Percentiles rank a stretch among this genome's conserved stretches.
phyloP scores from a whole-genome alignment of 768 basidiomycete genomes.

The Agrocybe pediades region DNA sequence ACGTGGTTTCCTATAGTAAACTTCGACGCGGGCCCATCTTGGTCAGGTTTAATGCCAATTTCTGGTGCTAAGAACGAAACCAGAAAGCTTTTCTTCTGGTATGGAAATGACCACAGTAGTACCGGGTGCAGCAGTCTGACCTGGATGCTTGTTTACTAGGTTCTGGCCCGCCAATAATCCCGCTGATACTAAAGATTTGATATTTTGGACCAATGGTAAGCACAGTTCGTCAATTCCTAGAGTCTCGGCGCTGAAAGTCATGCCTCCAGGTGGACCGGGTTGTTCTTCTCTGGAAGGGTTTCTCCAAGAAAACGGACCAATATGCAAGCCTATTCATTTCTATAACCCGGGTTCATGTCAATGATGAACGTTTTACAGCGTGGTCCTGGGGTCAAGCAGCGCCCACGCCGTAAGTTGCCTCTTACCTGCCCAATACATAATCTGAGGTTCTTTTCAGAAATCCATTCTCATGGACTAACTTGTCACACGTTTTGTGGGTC shows the following conservation, averaged over 20 bases:
- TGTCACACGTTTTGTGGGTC: slow-evolving; percentile 67
- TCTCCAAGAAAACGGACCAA: slow-evolving; percentile 67
- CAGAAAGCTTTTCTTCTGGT: slow-evolving; percentile 56
- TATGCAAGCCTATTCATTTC: slow-evolving; percentile 37
- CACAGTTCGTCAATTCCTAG: not conserved
- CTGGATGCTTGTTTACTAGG: too few species aligned
- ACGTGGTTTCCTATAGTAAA: slow-evolving; percentile 40
- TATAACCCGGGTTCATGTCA: not conserved
- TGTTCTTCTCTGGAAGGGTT: slow-evolving; percentile 70
- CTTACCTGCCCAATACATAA: not conserved
- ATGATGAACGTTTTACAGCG: slow-evolving; percentile 20
- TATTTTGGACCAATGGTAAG: slow-evolving; percentile 61
- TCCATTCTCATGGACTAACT: slow-evolving; percentile 69
- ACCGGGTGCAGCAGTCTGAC: too few species aligned
- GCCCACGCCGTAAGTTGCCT: slow-evolving; percentile 27
- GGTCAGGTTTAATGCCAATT: slow-evolving; percentile 70
- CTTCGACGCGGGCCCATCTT: slow-evolving; percentile 71
- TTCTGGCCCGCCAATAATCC: slow-evolving; percentile 70
- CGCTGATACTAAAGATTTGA: slow-evolving; percentile 58
- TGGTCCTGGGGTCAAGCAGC: slow-evolving; percentile 54
- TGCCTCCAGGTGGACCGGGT: slow-evolving; percentile 58
- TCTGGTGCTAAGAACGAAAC: slow-evolving; percentile 58
- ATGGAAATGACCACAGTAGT: too few species aligned
- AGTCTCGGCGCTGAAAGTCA: slow-evolving; percentile 1
- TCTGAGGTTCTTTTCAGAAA: slow-evolving; percentile 36